A percentile compares a stretch with the other conserved stretches of the same genome.
Conservation (phyloP, 768 basidiomycete species). For the Leccinellum albellum region DNA sequence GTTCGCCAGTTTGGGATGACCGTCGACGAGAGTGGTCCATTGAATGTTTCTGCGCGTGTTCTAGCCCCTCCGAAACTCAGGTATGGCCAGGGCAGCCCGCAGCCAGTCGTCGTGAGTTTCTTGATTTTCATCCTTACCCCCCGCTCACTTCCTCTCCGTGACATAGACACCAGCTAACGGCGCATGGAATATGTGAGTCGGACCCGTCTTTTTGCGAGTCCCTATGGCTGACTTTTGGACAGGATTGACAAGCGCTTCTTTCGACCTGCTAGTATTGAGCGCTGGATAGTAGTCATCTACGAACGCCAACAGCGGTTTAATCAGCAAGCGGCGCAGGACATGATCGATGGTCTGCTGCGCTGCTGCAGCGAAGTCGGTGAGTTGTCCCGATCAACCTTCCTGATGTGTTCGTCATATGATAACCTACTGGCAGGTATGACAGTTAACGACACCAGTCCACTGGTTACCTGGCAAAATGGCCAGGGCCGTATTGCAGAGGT, state of each 20-base stretch:
- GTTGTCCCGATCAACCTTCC: conserved; percentile 22
- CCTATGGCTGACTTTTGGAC: conserved; percentile 4
- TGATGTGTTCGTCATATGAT: not conserved
- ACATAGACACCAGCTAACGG: conserved; percentile 59
- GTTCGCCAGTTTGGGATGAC: conserved; percentile 70
- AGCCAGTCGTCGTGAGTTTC: conserved; percentile 51
- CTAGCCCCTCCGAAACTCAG: conserved; percentile 60
- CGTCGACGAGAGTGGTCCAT: conserved; percentile 51
- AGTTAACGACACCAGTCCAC: conserved; percentile 42
- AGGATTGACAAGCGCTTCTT: conserved; percentile 75
- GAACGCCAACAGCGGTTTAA: conserved; percentile 59
- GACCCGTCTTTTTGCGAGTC: not conserved
- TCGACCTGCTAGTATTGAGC: conserved; percentile 46
- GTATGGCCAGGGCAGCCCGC: conserved; percentile 57
- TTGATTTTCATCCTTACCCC: not conserved
- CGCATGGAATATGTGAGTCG: conserved; percentile 70
- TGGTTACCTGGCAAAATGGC: conserved; percentile 54
- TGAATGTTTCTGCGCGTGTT: conserved; percentile 59
- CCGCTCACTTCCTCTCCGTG: conserved; percentile 1
- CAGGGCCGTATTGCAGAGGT: conserved; percentile 53
- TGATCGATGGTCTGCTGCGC: conserved; percentile 50
- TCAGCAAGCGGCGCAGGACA: conserved; percentile 43
- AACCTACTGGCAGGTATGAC: conserved; percentile 47
- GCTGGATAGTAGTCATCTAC: conserved; percentile 66
- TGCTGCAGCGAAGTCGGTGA: conserved; percentile 57